A percentile compares a stretch with the other conserved stretches of the same genome.
These are phyloP conservation scores for Pisolithus marmoratus DNA, from an alignment of 768 basidiomycete genomes.

Conservation along the genomic window DNA sequence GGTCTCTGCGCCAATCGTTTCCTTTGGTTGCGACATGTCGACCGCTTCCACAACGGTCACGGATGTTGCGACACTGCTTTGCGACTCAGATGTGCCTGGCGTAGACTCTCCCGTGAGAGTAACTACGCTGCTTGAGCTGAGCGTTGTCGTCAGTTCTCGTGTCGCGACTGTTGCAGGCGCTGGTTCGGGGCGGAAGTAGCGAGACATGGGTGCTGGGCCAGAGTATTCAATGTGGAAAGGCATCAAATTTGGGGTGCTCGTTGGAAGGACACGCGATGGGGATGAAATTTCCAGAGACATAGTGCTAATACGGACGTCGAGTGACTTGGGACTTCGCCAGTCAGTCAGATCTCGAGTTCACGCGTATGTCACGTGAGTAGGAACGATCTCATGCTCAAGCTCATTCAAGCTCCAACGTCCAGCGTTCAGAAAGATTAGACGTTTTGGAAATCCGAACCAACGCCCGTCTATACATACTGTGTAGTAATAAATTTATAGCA, in stretches of 20 bases:
- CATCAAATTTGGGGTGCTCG: constrained; percentile 66
- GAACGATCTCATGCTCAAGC: too few species aligned
- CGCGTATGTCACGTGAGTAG: constrained; percentile 6
- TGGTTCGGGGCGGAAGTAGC: constrained; percentile 58
- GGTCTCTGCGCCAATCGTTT: neutral
- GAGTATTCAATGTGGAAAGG: constrained; percentile 73
- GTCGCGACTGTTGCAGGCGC: constrained; percentile 14
- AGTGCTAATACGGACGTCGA: neutral
- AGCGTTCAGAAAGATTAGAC: too few species aligned
- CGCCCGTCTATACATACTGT: too few species aligned
- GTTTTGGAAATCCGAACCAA: too few species aligned
- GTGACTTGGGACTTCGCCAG: neutral
- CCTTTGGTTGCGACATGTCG: constrained; percentile 2
- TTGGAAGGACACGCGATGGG: constrained; percentile 19
- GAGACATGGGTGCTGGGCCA: constrained; percentile 68
- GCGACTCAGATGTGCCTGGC: constrained; percentile 4
- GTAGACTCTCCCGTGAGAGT: constrained; percentile 1
- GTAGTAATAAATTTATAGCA: neutral
- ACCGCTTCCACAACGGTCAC: constrained; percentile 2
- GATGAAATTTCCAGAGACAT: constrained; percentile 20
- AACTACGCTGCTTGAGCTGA: constrained; percentile 11
- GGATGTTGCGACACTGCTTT: constrained; percentile 2
- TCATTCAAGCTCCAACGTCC: too few species aligned
- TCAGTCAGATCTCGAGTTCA: neutral
- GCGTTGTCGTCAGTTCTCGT: constrained; percentile 5